Evolutionary conservation across 345 rosid species (phyloP).

Genomic region (Salix exigua): DNA sequence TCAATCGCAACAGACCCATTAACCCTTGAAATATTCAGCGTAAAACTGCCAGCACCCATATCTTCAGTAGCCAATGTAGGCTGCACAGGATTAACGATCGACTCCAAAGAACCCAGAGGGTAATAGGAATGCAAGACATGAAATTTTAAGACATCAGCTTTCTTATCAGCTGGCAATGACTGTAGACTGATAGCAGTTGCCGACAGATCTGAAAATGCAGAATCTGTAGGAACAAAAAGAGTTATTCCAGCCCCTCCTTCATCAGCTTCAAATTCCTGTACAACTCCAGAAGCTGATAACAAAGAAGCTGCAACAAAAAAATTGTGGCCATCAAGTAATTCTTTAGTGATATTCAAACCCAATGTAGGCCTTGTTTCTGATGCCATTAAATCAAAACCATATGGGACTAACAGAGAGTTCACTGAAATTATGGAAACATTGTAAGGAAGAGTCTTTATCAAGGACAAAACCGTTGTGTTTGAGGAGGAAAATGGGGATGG

Average conservation of each 20-base stretch:
- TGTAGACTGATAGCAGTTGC: constrained; percentile 46
- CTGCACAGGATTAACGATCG: constrained; percentile 81
- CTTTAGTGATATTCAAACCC: constrained; percentile 68
- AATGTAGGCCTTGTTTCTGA: constrained; percentile 60
- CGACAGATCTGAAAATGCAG: constrained; percentile 73
- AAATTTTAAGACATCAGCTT: constrained; percentile 64
- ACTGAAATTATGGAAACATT: constrained; percentile 65
- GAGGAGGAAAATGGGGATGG: constrained; percentile 42
- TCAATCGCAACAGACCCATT: constrained; percentile 79
- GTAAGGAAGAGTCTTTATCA: constrained; percentile 54
- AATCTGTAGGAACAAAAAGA: constrained; percentile 78
- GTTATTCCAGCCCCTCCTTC: constrained; percentile 92
- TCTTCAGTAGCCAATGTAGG: constrained; percentile 88
- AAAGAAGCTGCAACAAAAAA: constrained; percentile 82
- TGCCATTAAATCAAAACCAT: constrained; percentile 64
- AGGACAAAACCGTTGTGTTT: constrained; percentile 56
- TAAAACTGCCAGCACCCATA: constrained; percentile 71
- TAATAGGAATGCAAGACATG: constrained; percentile 90
- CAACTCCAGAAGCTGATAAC: constrained; percentile 77
- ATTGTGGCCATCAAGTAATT: constrained; percentile 71
- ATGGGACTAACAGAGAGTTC: constrained; percentile 57
- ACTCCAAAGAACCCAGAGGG: constrained; percentile 84
- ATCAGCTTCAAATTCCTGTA: constrained; percentile 61
- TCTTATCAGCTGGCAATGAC: constrained; percentile 66
- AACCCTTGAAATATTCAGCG: constrained; percentile 73